These are phyloP conservation scores for Microbotryum silenes-acaulis DNA, from an alignment of 1,284 basidiomycete species.

Conservation along the genomic window DNA sequence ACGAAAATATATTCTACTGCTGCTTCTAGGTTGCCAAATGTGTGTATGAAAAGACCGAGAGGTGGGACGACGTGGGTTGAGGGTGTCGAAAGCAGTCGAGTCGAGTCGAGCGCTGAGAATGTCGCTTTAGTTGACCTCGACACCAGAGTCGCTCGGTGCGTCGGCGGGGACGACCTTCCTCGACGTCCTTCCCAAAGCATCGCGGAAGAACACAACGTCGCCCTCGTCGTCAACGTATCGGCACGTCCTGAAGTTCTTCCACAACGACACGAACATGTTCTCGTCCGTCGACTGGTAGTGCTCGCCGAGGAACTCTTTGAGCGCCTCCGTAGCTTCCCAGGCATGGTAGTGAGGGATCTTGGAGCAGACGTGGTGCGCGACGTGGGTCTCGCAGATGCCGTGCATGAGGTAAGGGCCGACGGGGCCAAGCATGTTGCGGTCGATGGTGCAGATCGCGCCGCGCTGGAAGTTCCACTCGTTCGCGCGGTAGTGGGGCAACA, in stretches of 20 bases:
- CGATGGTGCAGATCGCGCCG: conserved; percentile 87
- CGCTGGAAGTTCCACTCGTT: conserved; percentile 88
- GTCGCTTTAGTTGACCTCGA: conserved; percentile 17
- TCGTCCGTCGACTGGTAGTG: conserved; percentile 49
- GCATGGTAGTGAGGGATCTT: conserved; percentile 82
- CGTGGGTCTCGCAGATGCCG: conserved; percentile 89
- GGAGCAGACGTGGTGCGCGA: conserved; percentile 77
- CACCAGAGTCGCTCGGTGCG: conserved; percentile 36
- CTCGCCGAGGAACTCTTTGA: conserved; percentile 67
- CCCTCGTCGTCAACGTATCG: conserved; percentile 87
- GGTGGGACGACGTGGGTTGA: no score
- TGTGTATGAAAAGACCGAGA: no score
- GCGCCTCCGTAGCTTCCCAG: conserved; percentile 85
- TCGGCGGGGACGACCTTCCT: conserved; percentile 59
- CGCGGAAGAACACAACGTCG: conserved; percentile 86
- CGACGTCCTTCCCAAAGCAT: conserved; percentile 66
- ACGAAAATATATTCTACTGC: no score
- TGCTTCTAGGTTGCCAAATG: no score
- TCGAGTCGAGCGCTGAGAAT: background rate
- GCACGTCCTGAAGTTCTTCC: conserved; percentile 47
- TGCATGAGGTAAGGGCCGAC: conserved; percentile 64
- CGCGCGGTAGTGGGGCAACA: conserved; percentile 88
- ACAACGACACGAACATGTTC: conserved; percentile 49
- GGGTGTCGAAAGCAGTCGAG: no score
- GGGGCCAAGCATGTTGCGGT: conserved; percentile 53